Percentiles rank a stretch among this genome's conserved stretches.
These are phyloP conservation scores for Batrachochytrium dendrobatidis DNA, from an alignment of 371 early-diverging fungal genomes.

Conservation along the genomic window DNA sequence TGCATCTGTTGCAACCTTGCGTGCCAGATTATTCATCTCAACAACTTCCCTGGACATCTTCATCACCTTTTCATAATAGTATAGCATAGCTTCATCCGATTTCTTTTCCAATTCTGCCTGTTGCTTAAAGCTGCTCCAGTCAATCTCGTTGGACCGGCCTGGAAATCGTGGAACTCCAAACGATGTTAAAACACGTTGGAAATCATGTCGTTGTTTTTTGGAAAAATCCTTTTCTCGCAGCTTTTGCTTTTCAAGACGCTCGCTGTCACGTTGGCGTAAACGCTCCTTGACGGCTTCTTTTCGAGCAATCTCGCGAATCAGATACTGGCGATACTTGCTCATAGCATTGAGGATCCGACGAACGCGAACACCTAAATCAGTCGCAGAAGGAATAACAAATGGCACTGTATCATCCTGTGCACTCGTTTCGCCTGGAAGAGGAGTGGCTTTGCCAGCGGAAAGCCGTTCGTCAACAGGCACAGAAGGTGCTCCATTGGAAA, in stretches of 20 bases:
- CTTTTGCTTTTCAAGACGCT: neutral
- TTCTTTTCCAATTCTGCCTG: conserved; percentile 61
- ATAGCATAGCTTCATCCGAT: conserved; percentile 61
- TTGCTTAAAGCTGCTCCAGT: conserved; percentile 67
- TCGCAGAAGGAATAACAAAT: conserved; percentile 10
- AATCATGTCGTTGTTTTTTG: conserved; percentile 27
- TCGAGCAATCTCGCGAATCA: conserved; percentile 5
- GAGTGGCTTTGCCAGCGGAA: neutral
- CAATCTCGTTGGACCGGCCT: conserved; percentile 17
- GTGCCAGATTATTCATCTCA: conserved; percentile 11
- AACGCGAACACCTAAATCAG: conserved; percentile 18
- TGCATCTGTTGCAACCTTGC: neutral
- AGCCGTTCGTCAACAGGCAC: neutral
- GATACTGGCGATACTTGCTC: conserved; percentile 7
- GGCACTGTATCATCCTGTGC: neutral
- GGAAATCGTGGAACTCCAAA: conserved; percentile 52
- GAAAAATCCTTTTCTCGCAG: conserved; percentile 11
- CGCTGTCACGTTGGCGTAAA: neutral
- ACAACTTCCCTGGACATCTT: conserved; percentile 56
- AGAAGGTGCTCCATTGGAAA: neutral
- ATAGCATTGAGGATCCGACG: conserved; percentile 6
- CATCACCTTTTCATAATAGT: conserved; percentile 49
- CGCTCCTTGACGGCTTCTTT: conserved; percentile 4
- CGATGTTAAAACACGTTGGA: conserved; percentile 59
- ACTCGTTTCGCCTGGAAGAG: neutral